Evolutionary conservation across 1,284 basidiomycete genomes (phyloP), one percentile per base, ranked within the genome.

Genomic region (Thecaphora frezii): DNA sequence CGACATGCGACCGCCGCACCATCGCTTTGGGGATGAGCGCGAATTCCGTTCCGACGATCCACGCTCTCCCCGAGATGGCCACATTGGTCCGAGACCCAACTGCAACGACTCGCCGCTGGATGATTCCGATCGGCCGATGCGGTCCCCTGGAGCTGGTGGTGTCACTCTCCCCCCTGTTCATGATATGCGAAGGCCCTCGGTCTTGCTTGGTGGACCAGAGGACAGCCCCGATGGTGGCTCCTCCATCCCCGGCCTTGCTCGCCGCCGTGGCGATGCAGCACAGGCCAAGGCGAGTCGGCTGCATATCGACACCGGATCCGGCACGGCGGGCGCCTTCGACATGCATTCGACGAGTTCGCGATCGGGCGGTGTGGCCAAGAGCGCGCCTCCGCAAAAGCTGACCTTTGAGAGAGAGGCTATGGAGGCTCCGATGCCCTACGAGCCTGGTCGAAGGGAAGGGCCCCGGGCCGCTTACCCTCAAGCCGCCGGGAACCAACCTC

Each of bases 361-460:
- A 22, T 47, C 51, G n/a, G 36, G 36, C 19, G 52, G 51, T 24
- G 56, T 63, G 13, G 65, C 73, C n/a, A 61, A 59, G 42, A 73
- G 71, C 43, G 76, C 76, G 1, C 76, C 76, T 5, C 69, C 76
- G 18, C 66, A 74, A 23, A 74, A 77, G 62, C 62, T 61, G 19
- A 58, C 60, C 0, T 77, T 76, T 28, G 60, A 61, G 18, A 40
- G 49, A 12, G 68, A 67, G 45, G 56, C 50, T 39, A 60, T 56
- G 23, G 48, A 60, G 24, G 36, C 58, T 23, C 14, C 51, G 30
- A 7, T 61, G 52, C 52, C 64, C 44, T 51, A 59, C 44, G 49
- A 59, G 13, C 55, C 54, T 41, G 51, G 43, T 46, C 58, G 47
- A 7, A 47, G 50, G 44, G 46, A 54, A 33, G 23, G 52, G 42